Evolutionary conservation across 805 yeast genomes (phyloP), one percentile per base, ranked within the genome.

Genomic region (Nakazawaea holstii): DNA sequence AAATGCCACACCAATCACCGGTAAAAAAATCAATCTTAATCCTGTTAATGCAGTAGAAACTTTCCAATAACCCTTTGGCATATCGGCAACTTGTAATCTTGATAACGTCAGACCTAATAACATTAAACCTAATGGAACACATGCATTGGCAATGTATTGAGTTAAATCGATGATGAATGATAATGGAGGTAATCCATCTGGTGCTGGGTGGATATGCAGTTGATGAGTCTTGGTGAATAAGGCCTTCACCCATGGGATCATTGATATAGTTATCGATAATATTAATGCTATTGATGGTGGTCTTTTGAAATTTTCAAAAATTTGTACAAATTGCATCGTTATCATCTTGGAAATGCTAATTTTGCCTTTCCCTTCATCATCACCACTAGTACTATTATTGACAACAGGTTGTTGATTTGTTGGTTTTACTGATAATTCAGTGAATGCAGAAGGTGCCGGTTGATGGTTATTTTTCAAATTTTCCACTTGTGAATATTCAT

Each of bases 41-140:
- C 74, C 47, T 0, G 84, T 76, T 59, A 90, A 67, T 46, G 73
- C 64, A 2, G 81, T 55, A 0, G 88, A 80, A 0, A 87, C 77
- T 55, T 79, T 77, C 82, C 84, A 80, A 54, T 87, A 83, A 1
- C 92, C 92, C 11, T 71, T 68, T 1, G 91, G 88, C 55, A 90
- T 66, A 5, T 68, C 58, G 6, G 68, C 69, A 17, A 90, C 63
- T 52, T 79, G 68, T 44, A 92, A 72, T 41, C 97, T 69, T 1
- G 96, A 86, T 37, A 92, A 79, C 1, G 96, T 89, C 14, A 92
- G 96, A 1, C 98, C 98, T 28, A 92, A 64, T 49, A 92, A 59
- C 39, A 88, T 61, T 51, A 92, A 68, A 0, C 97, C 98, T 49
- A 88, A 64, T 1, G 97, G 98, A 31, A 92, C 96, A 43, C 87